A percentile compares a stretch with the other conserved stretches of the same genome.
phyloP scores from a whole-genome alignment of 768 basidiomycete genomes.

The Phylloporus sp. region DNA sequence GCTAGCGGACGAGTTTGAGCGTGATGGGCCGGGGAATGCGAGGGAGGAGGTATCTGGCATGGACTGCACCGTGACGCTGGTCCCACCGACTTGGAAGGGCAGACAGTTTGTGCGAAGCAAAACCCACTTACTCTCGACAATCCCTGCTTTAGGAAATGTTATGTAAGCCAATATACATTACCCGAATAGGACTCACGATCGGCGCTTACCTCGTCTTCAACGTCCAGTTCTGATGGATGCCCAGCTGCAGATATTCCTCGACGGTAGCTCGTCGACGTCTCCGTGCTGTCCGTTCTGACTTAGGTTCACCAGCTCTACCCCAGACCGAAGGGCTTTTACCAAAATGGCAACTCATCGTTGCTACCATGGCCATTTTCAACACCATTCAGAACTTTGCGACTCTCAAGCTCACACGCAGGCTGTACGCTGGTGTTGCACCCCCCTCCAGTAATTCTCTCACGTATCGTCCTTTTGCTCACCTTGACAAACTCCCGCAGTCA shows the following conservation, averaged over 20 bases:
- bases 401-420: slow-evolving; percentile 65
- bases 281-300: neutral
- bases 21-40: slow-evolving; percentile 28
- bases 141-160: slow-evolving; percentile 23
- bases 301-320: slow-evolving; percentile 49
- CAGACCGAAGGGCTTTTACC: slow-evolving; percentile 68
- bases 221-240: slow-evolving; percentile 5
- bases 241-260: slow-evolving; percentile 20
- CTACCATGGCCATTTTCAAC: slow-evolving; percentile 79
- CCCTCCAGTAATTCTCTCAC: slow-evolving; percentile 32
- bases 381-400: slow-evolving; percentile 77
- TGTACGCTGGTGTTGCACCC: slow-evolving; percentile 54
- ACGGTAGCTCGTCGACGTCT: slow-evolving; percentile 12
- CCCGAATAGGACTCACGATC: slow-evolving; percentile 14
- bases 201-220: slow-evolving; percentile 2
- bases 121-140: slow-evolving; percentile 12
- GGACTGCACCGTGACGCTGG: slow-evolving; percentile 20
- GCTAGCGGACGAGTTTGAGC: slow-evolving; percentile 32
- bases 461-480: neutral
- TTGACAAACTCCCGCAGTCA: slow-evolving; percentile 51
- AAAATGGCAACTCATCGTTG: slow-evolving; percentile 82
- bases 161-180: slow-evolving; percentile 19
- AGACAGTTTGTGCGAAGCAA: slow-evolving; percentile 19
- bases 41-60: slow-evolving; percentile 31
- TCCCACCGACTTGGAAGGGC: slow-evolving; percentile 19